Conservation (phyloP, 345 rosid genomes). For the Arabis hirsuta region DNA sequence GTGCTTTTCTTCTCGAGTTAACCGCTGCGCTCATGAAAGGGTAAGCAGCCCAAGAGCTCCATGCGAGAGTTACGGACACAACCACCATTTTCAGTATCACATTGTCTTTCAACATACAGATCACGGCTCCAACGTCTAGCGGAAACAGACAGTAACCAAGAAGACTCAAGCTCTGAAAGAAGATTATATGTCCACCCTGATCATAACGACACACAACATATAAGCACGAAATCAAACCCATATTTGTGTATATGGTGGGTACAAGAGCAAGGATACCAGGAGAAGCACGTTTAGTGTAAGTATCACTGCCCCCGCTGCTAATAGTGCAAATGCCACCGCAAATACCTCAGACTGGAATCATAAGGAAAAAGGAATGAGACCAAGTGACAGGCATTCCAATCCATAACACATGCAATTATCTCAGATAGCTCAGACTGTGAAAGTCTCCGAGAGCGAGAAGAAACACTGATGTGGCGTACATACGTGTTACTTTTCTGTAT, state of each 20-base stretch:
- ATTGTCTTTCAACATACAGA: slow-evolving; percentile 80
- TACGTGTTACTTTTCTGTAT: background rate
- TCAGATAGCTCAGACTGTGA: background rate
- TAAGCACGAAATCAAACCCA: slow-evolving; percentile 2
- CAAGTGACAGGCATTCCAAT: background rate
- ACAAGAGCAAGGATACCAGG: slow-evolving; percentile 55
- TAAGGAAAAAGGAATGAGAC: slow-evolving; percentile 17
- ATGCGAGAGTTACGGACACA: slow-evolving; percentile 71
- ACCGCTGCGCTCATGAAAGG: slow-evolving; percentile 96
- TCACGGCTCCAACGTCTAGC: slow-evolving; percentile 76
- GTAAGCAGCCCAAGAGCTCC: slow-evolving; percentile 98
- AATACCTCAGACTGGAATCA: slow-evolving; percentile 83
- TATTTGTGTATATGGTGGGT: too few species aligned
- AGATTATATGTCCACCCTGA: slow-evolving; percentile 91
- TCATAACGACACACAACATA: background rate
- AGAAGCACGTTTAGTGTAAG: slow-evolving; percentile 91
- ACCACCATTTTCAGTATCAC: slow-evolving; percentile 70
- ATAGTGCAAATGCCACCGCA: slow-evolving; percentile 97
- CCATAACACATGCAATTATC: background rate
- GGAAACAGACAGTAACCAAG: slow-evolving; percentile 89
- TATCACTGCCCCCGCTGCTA: slow-evolving; percentile 93
- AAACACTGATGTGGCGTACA: background rate
- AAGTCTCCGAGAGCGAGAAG: background rate
- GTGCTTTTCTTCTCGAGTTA: slow-evolving; percentile 82
- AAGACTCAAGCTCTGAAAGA: slow-evolving; percentile 86